These are phyloP conservation scores for Fusarium continuum DNA, from an alignment of 2,329 filamentous ascomycete genomes.

Conservation along the genomic window DNA sequence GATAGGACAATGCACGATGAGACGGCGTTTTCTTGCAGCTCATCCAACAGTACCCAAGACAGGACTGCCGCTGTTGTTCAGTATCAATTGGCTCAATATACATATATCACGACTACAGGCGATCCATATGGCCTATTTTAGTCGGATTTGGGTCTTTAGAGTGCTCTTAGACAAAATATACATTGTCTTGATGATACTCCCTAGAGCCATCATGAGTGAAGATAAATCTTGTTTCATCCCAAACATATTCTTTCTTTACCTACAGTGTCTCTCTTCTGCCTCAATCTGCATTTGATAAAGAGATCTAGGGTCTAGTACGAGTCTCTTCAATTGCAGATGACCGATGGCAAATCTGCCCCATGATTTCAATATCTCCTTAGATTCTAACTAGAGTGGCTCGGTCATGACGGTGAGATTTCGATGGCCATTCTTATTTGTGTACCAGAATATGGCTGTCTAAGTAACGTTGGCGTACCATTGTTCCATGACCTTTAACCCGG, in stretches of 20 bases:
- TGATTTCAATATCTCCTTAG: background rate
- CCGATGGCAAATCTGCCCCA: background rate
- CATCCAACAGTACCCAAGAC: background rate
- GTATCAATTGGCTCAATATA: no score
- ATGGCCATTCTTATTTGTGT: background rate
- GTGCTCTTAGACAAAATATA: no score
- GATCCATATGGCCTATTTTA: no score
- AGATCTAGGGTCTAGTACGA: background rate
- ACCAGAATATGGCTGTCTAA: background rate
- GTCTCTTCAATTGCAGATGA: background rate
- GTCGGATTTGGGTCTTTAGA: no score
- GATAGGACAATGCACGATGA: conserved; percentile 19
- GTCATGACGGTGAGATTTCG: background rate
- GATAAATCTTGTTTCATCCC: no score
- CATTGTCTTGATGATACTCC: no score
- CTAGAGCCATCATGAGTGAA: no score
- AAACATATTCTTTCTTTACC: background rate
- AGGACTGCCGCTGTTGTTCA: no score
- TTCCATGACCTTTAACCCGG: background rate
- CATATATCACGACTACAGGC: no score
- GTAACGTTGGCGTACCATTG: background rate
- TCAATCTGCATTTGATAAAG: background rate
- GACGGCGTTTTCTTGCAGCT: no score
- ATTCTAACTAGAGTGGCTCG: background rate
- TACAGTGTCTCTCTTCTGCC: background rate